Conservation (phyloP, 805 yeast species). For the Myxozyma monticola region DNA sequence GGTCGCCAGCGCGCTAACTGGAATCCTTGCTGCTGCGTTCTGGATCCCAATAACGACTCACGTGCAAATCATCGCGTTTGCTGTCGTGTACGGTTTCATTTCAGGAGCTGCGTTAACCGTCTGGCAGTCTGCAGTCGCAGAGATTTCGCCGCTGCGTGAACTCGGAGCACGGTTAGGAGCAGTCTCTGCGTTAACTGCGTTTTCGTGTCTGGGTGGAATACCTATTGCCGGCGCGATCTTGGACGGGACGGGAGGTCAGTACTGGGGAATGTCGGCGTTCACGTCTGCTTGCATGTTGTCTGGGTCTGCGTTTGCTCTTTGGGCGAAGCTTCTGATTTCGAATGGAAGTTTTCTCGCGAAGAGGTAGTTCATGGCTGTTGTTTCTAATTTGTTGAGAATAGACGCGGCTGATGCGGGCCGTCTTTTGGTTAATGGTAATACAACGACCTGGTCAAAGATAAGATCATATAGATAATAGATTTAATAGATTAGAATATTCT, state of each 20-base stretch:
- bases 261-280: constrained; percentile 29
- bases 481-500: too few relatives aligned
- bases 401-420: too few relatives aligned
- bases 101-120: constrained; percentile 39
- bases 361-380: too few relatives aligned
- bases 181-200: constrained; percentile 56
- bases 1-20: constrained; percentile 40
- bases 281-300: constrained; percentile 14
- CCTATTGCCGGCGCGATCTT: constrained; percentile 38
- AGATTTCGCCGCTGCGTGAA: constrained; percentile 31
- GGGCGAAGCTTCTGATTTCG: constrained; percentile 1
- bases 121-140: constrained; percentile 38
- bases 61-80: constrained; percentile 37
- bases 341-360: neutral
- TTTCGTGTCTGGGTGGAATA: constrained; percentile 42
- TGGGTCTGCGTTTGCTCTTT: neutral
- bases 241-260: constrained; percentile 18
- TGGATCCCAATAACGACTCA: constrained; percentile 59
- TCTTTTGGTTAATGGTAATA: too few relatives aligned
- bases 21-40: constrained; percentile 50
- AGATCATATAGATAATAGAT: too few relatives aligned
- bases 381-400: too few relatives aligned
- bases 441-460: too few relatives aligned
- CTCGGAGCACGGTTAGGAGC: constrained; percentile 55
- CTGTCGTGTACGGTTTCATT: constrained; percentile 37